These are phyloP conservation scores for Piromyces finnis DNA, from an alignment of 192 early-diverging fungal species.

Conservation along the genomic window DNA sequence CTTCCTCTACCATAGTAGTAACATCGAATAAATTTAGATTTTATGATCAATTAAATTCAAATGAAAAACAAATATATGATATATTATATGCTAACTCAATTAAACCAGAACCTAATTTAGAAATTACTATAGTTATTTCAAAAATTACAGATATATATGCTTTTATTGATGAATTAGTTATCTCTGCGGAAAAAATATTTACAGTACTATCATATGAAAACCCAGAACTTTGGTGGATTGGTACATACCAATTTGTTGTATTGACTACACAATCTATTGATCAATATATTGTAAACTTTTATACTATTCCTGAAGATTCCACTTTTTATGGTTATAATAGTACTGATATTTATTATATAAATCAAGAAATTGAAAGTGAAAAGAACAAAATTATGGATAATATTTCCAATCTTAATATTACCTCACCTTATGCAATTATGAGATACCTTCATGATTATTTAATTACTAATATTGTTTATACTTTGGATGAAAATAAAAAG, in stretches of 20 bases:
- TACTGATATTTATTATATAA: neutral
- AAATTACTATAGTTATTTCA: neutral
- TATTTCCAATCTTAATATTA: neutral
- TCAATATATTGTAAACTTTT: neutral
- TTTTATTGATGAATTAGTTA: neutral
- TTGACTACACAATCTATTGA: neutral
- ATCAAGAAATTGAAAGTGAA: neutral
- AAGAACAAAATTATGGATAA: neutral
- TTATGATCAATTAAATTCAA: neutral
- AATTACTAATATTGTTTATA: neutral
- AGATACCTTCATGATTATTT: neutral
- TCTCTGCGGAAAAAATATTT: neutral
- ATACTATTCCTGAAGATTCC: neutral
- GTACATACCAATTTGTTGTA: neutral
- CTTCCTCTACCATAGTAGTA: neutral
- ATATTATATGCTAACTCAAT: neutral
- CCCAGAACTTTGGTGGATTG: neutral
- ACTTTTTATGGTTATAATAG: neutral
- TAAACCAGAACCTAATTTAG: neutral
- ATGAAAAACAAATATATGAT: neutral
- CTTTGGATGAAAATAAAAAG: neutral
- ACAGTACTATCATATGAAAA: neutral
- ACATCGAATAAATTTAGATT: neutral
- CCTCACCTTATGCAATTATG: neutral
- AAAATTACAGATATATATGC: neutral